A percentile compares a stretch with the other conserved stretches of the same genome.
phyloP scores from a whole-genome alignment of 495 filamentous ascomycete genomes.

The Bacidia gigantensis region DNA sequence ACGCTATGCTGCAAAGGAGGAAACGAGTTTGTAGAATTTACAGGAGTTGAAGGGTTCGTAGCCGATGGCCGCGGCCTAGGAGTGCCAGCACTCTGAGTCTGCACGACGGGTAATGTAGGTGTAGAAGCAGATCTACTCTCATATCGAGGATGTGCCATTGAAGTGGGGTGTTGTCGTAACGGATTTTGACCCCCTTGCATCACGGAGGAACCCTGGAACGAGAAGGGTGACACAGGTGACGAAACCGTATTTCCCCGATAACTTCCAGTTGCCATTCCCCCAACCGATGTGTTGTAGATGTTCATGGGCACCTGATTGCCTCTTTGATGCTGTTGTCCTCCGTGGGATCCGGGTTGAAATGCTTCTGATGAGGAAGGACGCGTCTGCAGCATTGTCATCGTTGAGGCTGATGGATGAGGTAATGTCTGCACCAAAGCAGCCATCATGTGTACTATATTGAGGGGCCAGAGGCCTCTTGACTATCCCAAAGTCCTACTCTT shows the following conservation, averaged over 20 bases:
- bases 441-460: conserved; percentile 36
- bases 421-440: conserved; percentile 87
- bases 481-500: neutral
- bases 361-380: conserved; percentile 63
- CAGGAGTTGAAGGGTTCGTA: conserved; percentile 46
- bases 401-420: conserved; percentile 58
- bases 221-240: conserved; percentile 68
- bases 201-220: conserved; percentile 65
- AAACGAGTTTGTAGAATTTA: conserved; percentile 23
- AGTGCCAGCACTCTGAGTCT: conserved; percentile 27
- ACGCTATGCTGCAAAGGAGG: conserved; percentile 23
- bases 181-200: conserved; percentile 39
- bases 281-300: conserved; percentile 42
- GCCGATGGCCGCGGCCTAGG: conserved; percentile 41
- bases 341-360: conserved; percentile 37
- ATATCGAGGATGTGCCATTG: conserved; percentile 45
- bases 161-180: conserved; percentile 41
- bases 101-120: conserved; percentile 37
- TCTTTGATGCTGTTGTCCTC: conserved; percentile 42
- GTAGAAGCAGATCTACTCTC: conserved; percentile 57
- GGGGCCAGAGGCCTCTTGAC: neutral
- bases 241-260: conserved; percentile 58
- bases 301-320: conserved; percentile 47
- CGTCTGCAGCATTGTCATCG: conserved; percentile 69
- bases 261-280: conserved; percentile 36